phyloP scores from a whole-genome alignment of 75 land plant genomes.

The Selaginella moellendorffii region DNA sequence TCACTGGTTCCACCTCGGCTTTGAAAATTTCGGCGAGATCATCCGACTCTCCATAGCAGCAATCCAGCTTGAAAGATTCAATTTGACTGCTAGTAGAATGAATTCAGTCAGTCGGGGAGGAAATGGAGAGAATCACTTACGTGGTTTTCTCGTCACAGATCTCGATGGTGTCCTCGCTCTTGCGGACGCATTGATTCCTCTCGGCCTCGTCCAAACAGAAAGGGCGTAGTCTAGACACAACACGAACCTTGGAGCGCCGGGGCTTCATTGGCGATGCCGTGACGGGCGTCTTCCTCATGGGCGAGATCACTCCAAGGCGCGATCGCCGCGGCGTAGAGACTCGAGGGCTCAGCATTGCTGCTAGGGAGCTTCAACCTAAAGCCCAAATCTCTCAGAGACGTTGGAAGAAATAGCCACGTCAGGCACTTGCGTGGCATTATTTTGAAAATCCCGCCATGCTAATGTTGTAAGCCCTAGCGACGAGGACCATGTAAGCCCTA shows the following conservation, averaged over 20 bases:
- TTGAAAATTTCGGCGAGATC: constrained; percentile 35
- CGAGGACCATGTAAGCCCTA: no score
- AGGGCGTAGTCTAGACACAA: constrained; percentile 55
- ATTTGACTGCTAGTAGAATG: neutral
- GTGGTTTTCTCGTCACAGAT: neutral
- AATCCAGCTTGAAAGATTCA: constrained; percentile 36
- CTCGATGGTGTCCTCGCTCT: neutral
- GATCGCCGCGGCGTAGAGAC: neutral
- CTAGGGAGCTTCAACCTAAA: no score
- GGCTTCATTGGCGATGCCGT: constrained; percentile 4
- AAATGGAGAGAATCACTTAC: neutral
- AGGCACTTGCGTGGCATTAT: no score
- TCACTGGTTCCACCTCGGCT: constrained; percentile 51
- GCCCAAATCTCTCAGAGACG: no score
- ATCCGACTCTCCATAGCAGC: constrained; percentile 46
- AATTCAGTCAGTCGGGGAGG: neutral
- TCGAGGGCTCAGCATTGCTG: neutral
- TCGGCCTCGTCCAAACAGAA: constrained; percentile 35
- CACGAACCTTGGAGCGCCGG: constrained; percentile 44
- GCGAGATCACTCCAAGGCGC: neutral
- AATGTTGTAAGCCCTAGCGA: no score
- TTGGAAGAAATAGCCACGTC: no score
- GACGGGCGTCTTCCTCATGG: neutral
- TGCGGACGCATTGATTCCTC: neutral
- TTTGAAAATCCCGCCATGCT: no score